Base-by-base conservation (phyloP, 2,329 filamentous ascomycete species). In the Fusarium gaditjirri region DNA sequence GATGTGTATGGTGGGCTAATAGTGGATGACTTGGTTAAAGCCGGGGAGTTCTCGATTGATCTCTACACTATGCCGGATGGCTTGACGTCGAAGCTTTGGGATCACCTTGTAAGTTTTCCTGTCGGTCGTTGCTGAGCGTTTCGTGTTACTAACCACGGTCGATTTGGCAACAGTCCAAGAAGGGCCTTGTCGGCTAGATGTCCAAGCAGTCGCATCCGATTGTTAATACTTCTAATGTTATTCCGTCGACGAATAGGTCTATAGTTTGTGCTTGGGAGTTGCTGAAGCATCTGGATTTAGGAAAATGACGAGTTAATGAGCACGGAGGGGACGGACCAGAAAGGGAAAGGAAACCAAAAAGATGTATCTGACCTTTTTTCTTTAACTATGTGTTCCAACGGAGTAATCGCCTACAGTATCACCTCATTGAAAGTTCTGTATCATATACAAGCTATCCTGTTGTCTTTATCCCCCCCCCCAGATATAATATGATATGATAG, bases 1-100 rank as follows among this genome's bases (percentile, higher is more conserved):
- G 78, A 79, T 79, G 63, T 70, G 68, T 76, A 75, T 75, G 72
- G 65, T 62, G 69, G 70, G 78, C 81, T 81, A 78, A 82, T 78
- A 80, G 75, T 76, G 69, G 59, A 79, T 78, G 74, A 82, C 77
- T 79, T 82, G 61, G 71, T 70, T 78, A 76, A 82, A 88, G 94
- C 95, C 79, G 96, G 96, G 78, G 96, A 99, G 84, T 99, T 99
- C 85, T 96, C 97, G 68, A 95, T 99, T 76, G 96, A 99, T 79
- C 88, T 99, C 65, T 98, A 97, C 84, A 98, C 96, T n/a, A 90
- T 99, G 72, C 95, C 96, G 2, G 96, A 98, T 74, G 84, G 86
- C 33, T 87, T 98, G 41, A 92, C 96, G 80, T 97, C 96, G 83
- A 94, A 94, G 90, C 91, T 99, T 67, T 98, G 95, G 95, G 95